Conservation (phyloP, 441 rosid genomes). For the Arabidopsis lyrata region DNA sequence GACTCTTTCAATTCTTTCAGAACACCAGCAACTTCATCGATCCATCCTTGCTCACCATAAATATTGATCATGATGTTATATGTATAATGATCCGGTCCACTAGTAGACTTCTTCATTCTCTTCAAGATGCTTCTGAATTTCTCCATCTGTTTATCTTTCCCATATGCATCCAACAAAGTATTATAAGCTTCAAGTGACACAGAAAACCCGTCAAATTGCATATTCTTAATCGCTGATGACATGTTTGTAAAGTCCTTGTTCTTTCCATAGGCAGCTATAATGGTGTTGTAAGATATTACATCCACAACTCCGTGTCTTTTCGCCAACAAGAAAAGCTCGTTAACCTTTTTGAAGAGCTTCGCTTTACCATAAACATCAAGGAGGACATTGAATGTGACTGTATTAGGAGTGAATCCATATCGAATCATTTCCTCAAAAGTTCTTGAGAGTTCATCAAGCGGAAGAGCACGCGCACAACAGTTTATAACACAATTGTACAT, state of each 20-base stretch:
- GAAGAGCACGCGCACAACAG: constrained; percentile 85
- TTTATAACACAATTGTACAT: constrained; percentile 83
- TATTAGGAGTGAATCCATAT: constrained; percentile 68
- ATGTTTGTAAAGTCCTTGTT: constrained; percentile 63
- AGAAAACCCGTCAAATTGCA: constrained; percentile 88
- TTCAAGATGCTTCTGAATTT: constrained; percentile 68
- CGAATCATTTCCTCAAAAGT: constrained; percentile 78
- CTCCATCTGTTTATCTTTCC: constrained; percentile 84
- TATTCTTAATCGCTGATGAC: constrained; percentile 66
- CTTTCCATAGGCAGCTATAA: constrained; percentile 78
- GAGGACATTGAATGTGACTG: constrained; percentile 76
- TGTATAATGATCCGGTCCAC: constrained; percentile 69
- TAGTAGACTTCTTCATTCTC: constrained; percentile 68
- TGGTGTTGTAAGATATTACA: constrained; percentile 83
- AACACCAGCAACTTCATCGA: constrained; percentile 69
- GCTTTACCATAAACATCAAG: constrained; percentile 88
- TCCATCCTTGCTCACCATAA: constrained; percentile 84
- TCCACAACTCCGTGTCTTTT: constrained; percentile 72
- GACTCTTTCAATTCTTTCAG: constrained; percentile 67
- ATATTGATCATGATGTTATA: constrained; percentile 88
- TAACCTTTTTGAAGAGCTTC: constrained; percentile 69
- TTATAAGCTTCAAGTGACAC: constrained; percentile 93
- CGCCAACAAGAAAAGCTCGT: constrained; percentile 66
- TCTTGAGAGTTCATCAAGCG: constrained; percentile 77
- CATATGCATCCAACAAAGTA: constrained; percentile 82